Conservation (phyloP, 2,329 filamentous ascomycete genomes). For the Trichoderma endophyticum region DNA sequence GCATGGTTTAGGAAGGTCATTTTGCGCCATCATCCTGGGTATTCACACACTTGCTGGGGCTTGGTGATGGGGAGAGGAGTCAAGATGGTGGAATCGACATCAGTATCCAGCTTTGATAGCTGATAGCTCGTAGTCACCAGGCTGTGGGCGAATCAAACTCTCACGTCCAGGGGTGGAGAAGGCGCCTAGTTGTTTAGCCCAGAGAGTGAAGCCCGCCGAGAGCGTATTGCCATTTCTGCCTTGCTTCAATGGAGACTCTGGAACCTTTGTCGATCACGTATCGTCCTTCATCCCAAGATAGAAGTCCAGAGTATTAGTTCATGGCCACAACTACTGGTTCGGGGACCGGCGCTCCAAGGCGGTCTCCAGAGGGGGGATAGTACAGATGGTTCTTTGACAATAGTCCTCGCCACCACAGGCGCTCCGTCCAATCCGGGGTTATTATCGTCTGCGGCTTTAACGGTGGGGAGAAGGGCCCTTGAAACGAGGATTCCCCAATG, state of each 20-base stretch:
- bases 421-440: constrained; percentile 4
- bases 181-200: not conserved
- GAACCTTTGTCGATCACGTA: constrained; percentile 19
- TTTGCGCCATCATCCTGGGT: not conserved
- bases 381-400: not conserved
- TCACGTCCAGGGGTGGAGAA: not conserved
- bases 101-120: not conserved
- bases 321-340: constrained; percentile 1
- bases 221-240: constrained; percentile 9
- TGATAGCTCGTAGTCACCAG: not conserved
- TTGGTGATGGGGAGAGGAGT: constrained; percentile 9
- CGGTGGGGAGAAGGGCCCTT: not conserved
- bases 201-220: not conserved
- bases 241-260: not conserved
- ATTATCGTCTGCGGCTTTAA: not conserved
- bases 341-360: not conserved
- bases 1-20: constrained; percentile 19
- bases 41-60: constrained; percentile 5
- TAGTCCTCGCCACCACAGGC: constrained; percentile 1
- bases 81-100: constrained; percentile 4
- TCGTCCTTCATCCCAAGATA: constrained; percentile 12
- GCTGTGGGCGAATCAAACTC: not conserved
- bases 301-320: constrained; percentile 11
- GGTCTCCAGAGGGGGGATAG: not conserved
- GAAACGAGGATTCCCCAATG: not conserved